Base-by-base conservation (phyloP, 2,329 filamentous ascomycete genomes). In the Colletotrichum ledebouriae region DNA sequence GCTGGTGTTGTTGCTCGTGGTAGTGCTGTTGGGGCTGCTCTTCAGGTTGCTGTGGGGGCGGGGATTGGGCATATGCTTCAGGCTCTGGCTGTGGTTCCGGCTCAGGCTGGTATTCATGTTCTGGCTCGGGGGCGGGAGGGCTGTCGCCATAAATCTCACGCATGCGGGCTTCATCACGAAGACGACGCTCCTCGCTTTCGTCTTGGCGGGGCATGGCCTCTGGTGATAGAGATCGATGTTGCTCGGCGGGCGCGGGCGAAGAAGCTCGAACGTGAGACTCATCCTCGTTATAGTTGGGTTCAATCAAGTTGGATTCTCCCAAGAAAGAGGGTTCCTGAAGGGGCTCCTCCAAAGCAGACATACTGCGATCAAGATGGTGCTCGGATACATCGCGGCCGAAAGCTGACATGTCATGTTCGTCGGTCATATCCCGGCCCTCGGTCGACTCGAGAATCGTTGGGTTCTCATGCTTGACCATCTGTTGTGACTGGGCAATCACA, bases 91-190 rank as follows among this genome's bases (percentile, higher is more conserved):
- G 68, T 12, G 57, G 71, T 25, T 57, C 65, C 33, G 47, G 59
- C 7, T 61, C 70, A 63, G 64, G 60, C 59, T 58, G 55, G 22
- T 29, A 70, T 34, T 70, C 67, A 22, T 71, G 71, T 7, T 63
- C 41, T 6, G 58, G 37, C 1, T 63, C 52, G 11, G 47, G 25
- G 0, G 49, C 25, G 1, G 56, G 73, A 13, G 69, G 70, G 3
- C 74, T 75, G n/a, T 80, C 74, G 3, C 84, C 84, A 69, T 89
- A 88, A 20, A 86, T 85, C 69, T 89, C 86, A 5, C 85, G 80
- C 37, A 86, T 76, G 2, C 85, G 81, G 58, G 85, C 84, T 69
- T 86, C 84, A 1, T 88, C 85, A 2, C 77, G 77, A 11, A 75
- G 75, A 2, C 78, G 79, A 10, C 79, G 80, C 25, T 80, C 77